These are phyloP conservation scores for Boletellus sp. DNA, from an alignment of 768 basidiomycete species.

Conservation along the genomic window DNA sequence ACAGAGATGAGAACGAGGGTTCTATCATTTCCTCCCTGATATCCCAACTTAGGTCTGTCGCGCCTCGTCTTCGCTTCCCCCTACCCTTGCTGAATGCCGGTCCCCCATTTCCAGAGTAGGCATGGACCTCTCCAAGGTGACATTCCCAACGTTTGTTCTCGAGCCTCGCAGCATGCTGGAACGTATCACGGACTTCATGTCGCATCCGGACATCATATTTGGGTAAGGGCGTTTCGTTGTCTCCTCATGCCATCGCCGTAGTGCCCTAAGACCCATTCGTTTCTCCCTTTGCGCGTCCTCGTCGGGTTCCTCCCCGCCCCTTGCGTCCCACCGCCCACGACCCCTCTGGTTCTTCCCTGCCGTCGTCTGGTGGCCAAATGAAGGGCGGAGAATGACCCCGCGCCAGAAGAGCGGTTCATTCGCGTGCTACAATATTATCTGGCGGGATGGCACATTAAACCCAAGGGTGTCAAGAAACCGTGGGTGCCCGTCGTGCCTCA, in stretches of 20 bases:
- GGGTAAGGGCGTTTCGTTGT: conserved; percentile 53
- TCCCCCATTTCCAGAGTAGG: conserved; percentile 59
- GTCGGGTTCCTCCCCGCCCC: not conserved
- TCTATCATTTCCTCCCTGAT: conserved; percentile 85
- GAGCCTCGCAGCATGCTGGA: conserved; percentile 98
- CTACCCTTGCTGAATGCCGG: conserved; percentile 8
- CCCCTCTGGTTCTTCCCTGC: not conserved
- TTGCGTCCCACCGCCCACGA: not conserved
- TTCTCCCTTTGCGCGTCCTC: not conserved
- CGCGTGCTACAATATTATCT: conserved; percentile 92
- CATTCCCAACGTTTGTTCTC: conserved; percentile 91
- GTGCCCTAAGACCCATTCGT: conserved; percentile 21
- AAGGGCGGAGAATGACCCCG: conserved; percentile 76
- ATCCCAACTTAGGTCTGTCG: conserved; percentile 74
- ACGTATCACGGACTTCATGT: conserved; percentile 99
- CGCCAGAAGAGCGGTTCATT: conserved; percentile 88
- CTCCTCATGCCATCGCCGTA: conserved; percentile 12
- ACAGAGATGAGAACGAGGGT: conserved; percentile 89
- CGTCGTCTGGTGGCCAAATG: conserved; percentile 7
- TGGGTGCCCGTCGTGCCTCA: conserved; percentile 38
- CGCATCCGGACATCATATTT: conserved; percentile 96
- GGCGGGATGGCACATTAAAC: conserved; percentile 99
- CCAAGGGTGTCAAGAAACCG: conserved; percentile 99
- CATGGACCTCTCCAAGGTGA: conserved; percentile 95
- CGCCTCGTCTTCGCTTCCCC: not conserved